Percentiles rank a stretch among this genome's conserved stretches.
phyloP scores from a whole-genome alignment of 345 rosid species.

The Stellera chamaejasme region DNA sequence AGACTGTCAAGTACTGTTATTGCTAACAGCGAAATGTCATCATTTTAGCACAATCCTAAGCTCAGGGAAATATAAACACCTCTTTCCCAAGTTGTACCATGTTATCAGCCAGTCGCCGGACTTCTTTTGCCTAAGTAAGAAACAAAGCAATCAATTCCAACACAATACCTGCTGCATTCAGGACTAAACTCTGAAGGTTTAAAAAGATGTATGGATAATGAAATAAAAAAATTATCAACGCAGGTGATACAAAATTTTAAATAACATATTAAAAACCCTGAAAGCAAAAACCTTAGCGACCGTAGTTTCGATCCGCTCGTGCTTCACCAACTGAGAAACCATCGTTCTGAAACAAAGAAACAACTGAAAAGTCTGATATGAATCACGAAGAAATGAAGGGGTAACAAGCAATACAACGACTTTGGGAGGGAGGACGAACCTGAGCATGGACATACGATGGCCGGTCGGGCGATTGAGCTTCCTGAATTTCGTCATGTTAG shows the following conservation, averaged over 20 bases:
- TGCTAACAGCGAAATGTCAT: neutral
- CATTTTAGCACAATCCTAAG: neutral
- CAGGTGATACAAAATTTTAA: neutral
- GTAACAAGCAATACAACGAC: neutral
- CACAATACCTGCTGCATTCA: too few relatives aligned
- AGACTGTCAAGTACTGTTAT: neutral
- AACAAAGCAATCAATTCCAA: neutral
- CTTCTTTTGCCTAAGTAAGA: constrained; percentile 70
- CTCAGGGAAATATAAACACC: constrained; percentile 20
- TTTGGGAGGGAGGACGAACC: constrained; percentile 28
- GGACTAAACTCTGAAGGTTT: neutral
- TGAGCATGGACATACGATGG: constrained; percentile 90
- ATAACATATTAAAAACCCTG: constrained; percentile 13
- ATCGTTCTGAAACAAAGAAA: constrained; percentile 44
- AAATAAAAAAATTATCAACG: neutral
- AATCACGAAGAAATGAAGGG: neutral
- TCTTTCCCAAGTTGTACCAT: constrained; percentile 96
- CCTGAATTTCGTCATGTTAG: constrained; percentile 70
- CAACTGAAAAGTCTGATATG: neutral
- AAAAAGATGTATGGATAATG: neutral
- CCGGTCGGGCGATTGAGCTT: constrained; percentile 69
- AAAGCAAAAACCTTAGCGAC: constrained; percentile 56
- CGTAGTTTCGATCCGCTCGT: constrained; percentile 87
- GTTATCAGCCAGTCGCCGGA: constrained; percentile 80
- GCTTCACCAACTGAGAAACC: constrained; percentile 96